phyloP scores from a whole-genome alignment of 2,329 filamentous ascomycete species.

The Fusarium fujikuroi region DNA sequence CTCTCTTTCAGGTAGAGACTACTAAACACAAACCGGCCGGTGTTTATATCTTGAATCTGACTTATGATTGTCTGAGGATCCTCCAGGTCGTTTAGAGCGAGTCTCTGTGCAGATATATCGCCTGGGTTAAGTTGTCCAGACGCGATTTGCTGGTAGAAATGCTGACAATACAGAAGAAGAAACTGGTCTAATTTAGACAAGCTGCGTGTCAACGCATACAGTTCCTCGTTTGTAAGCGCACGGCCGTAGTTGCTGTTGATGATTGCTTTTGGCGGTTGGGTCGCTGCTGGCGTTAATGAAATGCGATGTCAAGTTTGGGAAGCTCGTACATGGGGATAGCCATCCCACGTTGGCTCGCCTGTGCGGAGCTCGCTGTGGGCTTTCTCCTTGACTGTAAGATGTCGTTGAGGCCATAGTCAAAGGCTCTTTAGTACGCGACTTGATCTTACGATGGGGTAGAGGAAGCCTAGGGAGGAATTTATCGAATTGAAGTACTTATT shows the following conservation, averaged over 20 bases:
- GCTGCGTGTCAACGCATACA: not conserved
- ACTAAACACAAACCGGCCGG: not conserved
- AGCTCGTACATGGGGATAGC: not conserved
- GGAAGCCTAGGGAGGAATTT: not conserved
- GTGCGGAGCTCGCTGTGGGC: not conserved
- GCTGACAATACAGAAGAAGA: not conserved
- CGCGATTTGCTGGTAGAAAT: not conserved
- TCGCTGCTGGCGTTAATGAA: no score
- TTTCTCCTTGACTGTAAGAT: not conserved
- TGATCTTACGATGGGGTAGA: fast-evolving
- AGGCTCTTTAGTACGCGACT: fast-evolving
- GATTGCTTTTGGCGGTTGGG: not conserved
- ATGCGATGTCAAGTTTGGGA: no score
- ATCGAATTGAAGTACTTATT: not conserved
- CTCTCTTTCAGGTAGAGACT: not conserved
- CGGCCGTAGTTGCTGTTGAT: not conserved
- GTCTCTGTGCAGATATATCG: fast-evolving
- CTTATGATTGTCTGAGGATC: not conserved
- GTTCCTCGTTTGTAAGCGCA: not conserved
- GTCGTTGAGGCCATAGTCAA: not conserved
- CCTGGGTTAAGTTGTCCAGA: not conserved
- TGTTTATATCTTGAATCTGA: not conserved
- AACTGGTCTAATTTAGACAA: not conserved
- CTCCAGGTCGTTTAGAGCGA: not conserved
- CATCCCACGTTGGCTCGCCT: not conserved